Conservation (phyloP, 2,329 filamentous ascomycete species). For the Penicillium sp. region DNA sequence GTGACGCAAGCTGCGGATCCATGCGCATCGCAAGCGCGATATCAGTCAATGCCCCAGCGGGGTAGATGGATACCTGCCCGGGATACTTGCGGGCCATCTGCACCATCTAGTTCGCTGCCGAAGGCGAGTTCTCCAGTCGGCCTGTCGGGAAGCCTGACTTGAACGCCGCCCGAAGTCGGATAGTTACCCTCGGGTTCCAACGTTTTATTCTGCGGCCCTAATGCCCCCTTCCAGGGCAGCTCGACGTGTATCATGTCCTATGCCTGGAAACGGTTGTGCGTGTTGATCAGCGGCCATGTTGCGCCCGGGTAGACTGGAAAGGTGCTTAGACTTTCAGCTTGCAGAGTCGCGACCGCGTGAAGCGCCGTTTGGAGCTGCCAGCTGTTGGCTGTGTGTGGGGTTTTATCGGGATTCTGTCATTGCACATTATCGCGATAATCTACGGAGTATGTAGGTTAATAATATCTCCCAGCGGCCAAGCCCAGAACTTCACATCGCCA, state of each 20-base stretch:
- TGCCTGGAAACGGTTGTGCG: constrained; percentile 45
- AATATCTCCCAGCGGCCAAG: constrained; percentile 26
- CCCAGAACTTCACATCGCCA: constrained; percentile 47
- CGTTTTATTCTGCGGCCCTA: constrained; percentile 45
- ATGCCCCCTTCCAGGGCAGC: constrained; percentile 49
- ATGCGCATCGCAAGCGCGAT: constrained; percentile 49
- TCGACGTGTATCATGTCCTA: constrained; percentile 48
- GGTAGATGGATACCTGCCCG: constrained; percentile 49
- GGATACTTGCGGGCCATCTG: constrained; percentile 51
- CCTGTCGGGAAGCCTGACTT: constrained; percentile 45
- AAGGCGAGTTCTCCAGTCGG: constrained; percentile 33
- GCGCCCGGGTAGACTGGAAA: constrained; percentile 49
- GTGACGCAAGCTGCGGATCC: constrained; percentile 47
- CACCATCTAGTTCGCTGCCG: constrained; percentile 49
- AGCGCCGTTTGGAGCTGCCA: constrained; percentile 31
- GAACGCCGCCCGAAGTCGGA: constrained; percentile 48
- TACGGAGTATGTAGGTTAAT: background rate
- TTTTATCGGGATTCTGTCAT: background rate
- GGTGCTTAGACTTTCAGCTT: constrained; percentile 34
- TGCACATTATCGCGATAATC: background rate
- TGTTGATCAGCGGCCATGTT: constrained; percentile 50
- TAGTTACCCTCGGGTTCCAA: constrained; percentile 45
- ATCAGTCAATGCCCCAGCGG: constrained; percentile 48
- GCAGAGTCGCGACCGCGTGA: too few relatives aligned
- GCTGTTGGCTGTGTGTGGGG: constrained; percentile 42